phyloP scores from a whole-genome alignment of 108 stramenopile genomes.

The Pseudonitzschia multistriata region DNA sequence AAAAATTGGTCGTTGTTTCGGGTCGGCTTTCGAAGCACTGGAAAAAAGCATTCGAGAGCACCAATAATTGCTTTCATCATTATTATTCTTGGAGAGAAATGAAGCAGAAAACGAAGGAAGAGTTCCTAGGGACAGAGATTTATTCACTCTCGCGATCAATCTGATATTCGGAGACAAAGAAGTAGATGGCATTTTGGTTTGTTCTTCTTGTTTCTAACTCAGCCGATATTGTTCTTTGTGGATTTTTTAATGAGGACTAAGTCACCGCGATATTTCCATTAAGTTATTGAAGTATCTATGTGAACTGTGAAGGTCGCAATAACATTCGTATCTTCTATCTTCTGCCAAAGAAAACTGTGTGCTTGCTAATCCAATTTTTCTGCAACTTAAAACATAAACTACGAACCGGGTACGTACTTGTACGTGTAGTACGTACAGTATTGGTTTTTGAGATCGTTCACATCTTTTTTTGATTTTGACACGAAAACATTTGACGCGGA shows the following conservation, averaged over 20 bases:
- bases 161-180: background rate
- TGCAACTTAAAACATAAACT: too few relatives aligned
- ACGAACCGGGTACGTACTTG: too few relatives aligned
- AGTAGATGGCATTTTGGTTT: background rate
- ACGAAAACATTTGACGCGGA: too few relatives aligned
- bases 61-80: background rate
- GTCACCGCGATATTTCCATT: too few relatives aligned
- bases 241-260: background rate
- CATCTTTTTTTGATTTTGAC: too few relatives aligned
- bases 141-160: background rate
- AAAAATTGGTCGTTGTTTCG: conserved; percentile 65
- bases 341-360: too few relatives aligned
- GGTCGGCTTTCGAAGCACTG: conserved; percentile 4
- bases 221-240: background rate
- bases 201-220: background rate
- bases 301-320: too few relatives aligned
- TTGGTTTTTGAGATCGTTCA: too few relatives aligned
- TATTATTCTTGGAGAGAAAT: background rate
- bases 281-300: too few relatives aligned
- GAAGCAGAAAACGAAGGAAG: background rate
- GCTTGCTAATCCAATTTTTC: too few relatives aligned
- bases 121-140: background rate
- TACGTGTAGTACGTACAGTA: too few relatives aligned
- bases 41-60: background rate
- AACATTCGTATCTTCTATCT: too few relatives aligned